These are phyloP conservation scores for Aspergillus sp. DNA, from an alignment of 2,329 filamentous ascomycete species.

Conservation along the genomic window DNA sequence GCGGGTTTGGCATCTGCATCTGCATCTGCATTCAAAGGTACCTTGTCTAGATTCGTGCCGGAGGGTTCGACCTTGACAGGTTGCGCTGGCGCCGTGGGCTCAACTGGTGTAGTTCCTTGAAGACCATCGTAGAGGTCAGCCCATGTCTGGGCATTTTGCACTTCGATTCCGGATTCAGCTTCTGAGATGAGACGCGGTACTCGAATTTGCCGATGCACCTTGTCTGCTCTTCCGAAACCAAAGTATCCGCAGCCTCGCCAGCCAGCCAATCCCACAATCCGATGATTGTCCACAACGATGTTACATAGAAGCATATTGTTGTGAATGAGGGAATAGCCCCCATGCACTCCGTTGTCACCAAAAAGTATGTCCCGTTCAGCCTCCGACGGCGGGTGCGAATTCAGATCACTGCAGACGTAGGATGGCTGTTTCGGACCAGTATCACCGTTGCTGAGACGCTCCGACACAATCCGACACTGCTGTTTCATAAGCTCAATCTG, in stretches of 20 bases:
- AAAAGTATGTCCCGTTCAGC: conserved; percentile 33
- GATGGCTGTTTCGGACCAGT: conserved; percentile 28
- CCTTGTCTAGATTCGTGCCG: conserved; percentile 28
- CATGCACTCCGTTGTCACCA: conserved; percentile 22
- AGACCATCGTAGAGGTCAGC: conserved; percentile 36
- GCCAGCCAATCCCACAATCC: conserved; percentile 39
- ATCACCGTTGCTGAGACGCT: conserved; percentile 28
- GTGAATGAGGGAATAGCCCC: conserved; percentile 35
- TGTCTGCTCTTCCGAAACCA: conserved; percentile 33
- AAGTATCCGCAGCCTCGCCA: conserved; percentile 44
- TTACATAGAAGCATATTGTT: conserved; percentile 40
- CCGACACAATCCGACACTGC: conserved; percentile 37
- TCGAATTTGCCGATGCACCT: conserved; percentile 35
- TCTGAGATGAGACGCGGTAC: conserved; percentile 21
- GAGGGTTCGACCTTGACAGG: conserved; percentile 39
- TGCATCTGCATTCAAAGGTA: conserved; percentile 26
- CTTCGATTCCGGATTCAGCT: not conserved
- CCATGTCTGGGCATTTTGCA: conserved; percentile 28
- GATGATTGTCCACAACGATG: conserved; percentile 38
- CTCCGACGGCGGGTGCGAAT: conserved; percentile 27
- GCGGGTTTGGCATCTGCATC: conserved; percentile 28
- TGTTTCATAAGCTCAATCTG: conserved; percentile 36
- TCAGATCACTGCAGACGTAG: conserved; percentile 35
- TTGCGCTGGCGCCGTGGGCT: conserved; percentile 20
- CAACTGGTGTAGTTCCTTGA: conserved; percentile 19